Evolutionary conservation across 352 stramenopile genomes (phyloP).

Genomic region (Globisporangium megalacanthum): DNA sequence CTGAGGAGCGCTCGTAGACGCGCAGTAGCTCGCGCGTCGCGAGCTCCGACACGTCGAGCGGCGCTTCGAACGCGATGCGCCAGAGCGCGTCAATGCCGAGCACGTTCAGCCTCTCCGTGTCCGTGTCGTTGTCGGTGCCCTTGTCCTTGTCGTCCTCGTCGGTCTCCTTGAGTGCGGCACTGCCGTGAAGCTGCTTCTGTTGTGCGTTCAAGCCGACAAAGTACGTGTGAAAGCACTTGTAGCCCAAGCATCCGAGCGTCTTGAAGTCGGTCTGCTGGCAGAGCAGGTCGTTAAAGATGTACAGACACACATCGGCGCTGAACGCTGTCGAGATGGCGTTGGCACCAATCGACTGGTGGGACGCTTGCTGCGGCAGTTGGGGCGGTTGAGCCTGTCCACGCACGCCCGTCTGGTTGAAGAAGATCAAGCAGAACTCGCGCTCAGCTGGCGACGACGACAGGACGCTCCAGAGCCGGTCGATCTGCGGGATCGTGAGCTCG

Average conservation of each 20-base stretch:
- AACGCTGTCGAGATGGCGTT: constrained; percentile 69
- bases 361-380: constrained; percentile 17
- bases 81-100: constrained; percentile 80
- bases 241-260: constrained; percentile 66
- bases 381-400: constrained; percentile 14
- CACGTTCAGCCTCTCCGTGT: constrained; percentile 30
- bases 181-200: constrained; percentile 26
- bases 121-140: background rate
- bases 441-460: constrained; percentile 71
- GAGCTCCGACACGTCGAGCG: constrained; percentile 68
- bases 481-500: constrained; percentile 68
- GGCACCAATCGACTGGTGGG: constrained; percentile 12
- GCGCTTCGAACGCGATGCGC: constrained; percentile 76
- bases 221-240: constrained; percentile 86
- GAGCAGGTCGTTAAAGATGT: constrained; percentile 82
- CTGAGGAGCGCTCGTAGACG: constrained; percentile 66
- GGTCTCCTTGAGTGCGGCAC: background rate
- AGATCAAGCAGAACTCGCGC: constrained; percentile 75
- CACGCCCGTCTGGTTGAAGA: constrained; percentile 80
- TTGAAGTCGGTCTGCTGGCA: constrained; percentile 75
- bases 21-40: constrained; percentile 73
- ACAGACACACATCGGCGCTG: constrained; percentile 62
- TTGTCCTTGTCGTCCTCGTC: background rate
- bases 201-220: constrained; percentile 76
- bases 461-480: constrained; percentile 69